These are phyloP conservation scores for Suhomyces vadensis DNA, from an alignment of 805 yeast genomes.

Conservation along the genomic window DNA sequence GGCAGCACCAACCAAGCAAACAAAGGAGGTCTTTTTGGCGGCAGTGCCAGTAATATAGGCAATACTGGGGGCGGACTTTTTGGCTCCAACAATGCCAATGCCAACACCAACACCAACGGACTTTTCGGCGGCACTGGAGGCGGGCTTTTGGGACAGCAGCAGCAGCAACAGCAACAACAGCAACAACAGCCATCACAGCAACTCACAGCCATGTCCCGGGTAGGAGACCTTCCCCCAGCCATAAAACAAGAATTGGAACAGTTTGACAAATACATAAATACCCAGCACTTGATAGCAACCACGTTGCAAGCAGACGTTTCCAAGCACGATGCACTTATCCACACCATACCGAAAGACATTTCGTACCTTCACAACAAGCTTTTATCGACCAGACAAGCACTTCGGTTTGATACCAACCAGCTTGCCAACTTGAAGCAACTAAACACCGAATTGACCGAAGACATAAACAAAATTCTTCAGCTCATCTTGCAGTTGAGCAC, in stretches of 20 bases:
- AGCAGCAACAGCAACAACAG: constrained; percentile 36
- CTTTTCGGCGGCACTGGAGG: constrained; percentile 9
- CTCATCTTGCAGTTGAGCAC: constrained; percentile 51
- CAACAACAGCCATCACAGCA: constrained; percentile 47
- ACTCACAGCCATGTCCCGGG: constrained; percentile 72
- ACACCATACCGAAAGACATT: constrained; percentile 73
- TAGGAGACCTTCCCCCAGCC: constrained; percentile 72
- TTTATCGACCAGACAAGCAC: constrained; percentile 65
- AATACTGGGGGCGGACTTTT: constrained; percentile 11
- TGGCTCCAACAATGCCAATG: constrained; percentile 12
- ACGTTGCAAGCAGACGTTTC: constrained; percentile 59
- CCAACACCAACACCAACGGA: constrained; percentile 13
- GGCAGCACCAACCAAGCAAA: constrained; percentile 7
- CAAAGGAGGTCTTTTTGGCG: constrained; percentile 14
- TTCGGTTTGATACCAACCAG: constrained; percentile 46
- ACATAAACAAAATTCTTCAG: constrained; percentile 54
- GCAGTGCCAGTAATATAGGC: constrained; percentile 9
- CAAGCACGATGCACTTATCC: constrained; percentile 65
- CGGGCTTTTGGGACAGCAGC: constrained; percentile 11
- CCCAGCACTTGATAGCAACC: constrained; percentile 72
- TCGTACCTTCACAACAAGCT: constrained; percentile 61
- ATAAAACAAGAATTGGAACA: constrained; percentile 68
- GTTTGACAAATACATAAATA: constrained; percentile 68
- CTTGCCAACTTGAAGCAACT: constrained; percentile 34
- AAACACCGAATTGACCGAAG: constrained; percentile 46